These are phyloP conservation scores for Aethionema arabicum DNA, from an alignment of 345 rosid genomes.

Conservation along the genomic window DNA sequence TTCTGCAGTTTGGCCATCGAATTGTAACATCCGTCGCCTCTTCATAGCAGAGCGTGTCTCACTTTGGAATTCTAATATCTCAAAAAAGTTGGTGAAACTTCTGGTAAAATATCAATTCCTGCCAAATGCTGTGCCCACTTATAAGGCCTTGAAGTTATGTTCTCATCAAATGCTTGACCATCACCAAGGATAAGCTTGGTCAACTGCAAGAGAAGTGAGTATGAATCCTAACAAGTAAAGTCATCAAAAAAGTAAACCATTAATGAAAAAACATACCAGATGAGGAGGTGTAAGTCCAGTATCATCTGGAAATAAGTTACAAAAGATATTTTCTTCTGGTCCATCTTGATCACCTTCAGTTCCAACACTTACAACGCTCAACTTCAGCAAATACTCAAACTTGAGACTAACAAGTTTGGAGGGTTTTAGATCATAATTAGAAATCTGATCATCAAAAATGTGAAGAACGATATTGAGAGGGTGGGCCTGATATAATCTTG, in stretches of 20 bases:
- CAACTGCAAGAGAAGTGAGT: constrained; percentile 54
- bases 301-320: constrained; percentile 90
- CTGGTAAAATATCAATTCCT: constrained; percentile 91
- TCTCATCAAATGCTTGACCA: constrained; percentile 58
- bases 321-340: constrained; percentile 65
- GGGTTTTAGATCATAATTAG: constrained; percentile 63
- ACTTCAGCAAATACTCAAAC: constrained; percentile 81
- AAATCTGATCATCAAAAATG: constrained; percentile 61
- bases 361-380: constrained; percentile 80
- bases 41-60: constrained; percentile 61
- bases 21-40: constrained; percentile 91
- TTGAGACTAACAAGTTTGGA: constrained; percentile 65
- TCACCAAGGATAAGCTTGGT: constrained; percentile 74
- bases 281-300: constrained; percentile 85
- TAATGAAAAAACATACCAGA: constrained; percentile 50
- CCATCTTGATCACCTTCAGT: constrained; percentile 71
- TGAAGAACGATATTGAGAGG: constrained; percentile 74
- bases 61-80: constrained; percentile 48
- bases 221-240: constrained; percentile 1
- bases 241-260: constrained; percentile 3
- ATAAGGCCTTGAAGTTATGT: constrained; percentile 73
- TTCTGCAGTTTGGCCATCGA: constrained; percentile 54
- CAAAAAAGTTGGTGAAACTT: constrained; percentile 64
- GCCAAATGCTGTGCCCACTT: constrained; percentile 97
- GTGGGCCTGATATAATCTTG: constrained; percentile 69